These are phyloP conservation scores for Chlorella variabilis DNA, from an alignment of 163 green algal species.

Conservation along the genomic window DNA sequence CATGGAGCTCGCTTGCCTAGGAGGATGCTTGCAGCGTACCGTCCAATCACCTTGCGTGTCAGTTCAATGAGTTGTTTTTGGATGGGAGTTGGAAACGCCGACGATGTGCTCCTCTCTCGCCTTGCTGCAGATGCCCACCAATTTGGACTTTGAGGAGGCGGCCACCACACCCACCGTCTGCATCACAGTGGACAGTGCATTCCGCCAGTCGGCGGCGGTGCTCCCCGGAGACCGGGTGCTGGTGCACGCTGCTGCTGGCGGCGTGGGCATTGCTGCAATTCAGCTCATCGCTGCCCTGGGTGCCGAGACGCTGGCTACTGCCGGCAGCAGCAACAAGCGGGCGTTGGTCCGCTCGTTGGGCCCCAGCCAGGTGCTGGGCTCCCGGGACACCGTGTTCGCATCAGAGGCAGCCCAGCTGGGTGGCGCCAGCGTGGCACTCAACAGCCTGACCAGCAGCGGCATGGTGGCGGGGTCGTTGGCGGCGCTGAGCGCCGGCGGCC, in stretches of 20 bases:
- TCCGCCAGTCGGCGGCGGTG: conserved; percentile 34
- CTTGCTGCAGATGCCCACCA: conserved; percentile 52
- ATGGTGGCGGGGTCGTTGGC: conserved; percentile 81
- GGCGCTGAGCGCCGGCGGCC: conserved; percentile 57
- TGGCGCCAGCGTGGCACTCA: conserved; percentile 66
- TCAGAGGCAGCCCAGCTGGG: conserved; percentile 43
- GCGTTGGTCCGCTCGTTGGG: conserved; percentile 50
- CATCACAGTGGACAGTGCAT: conserved; percentile 58
- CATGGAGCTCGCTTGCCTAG: too few relatives aligned
- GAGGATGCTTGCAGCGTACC: too few relatives aligned
- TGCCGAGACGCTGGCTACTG: conserved; percentile 62
- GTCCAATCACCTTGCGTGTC: too few relatives aligned
- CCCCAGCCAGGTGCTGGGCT: conserved; percentile 51
- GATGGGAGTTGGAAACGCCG: too few relatives aligned
- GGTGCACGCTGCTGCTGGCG: conserved; percentile 79
- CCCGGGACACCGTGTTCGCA: conserved; percentile 71
- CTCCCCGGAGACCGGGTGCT: conserved; percentile 58
- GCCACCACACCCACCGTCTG: conserved; percentile 64
- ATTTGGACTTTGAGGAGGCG: conserved; percentile 54
- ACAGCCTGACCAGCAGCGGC: conserved; percentile 85
- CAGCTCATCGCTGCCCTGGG: conserved; percentile 48
- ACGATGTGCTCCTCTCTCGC: too few relatives aligned
- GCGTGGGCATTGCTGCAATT: conserved; percentile 82
- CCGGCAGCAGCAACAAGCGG: conserved; percentile 81
- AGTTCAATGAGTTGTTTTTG: too few relatives aligned